Evolutionary conservation across 1,139 yeast species (phyloP).

Genomic region (Saccharomyces hybrid): DNA sequence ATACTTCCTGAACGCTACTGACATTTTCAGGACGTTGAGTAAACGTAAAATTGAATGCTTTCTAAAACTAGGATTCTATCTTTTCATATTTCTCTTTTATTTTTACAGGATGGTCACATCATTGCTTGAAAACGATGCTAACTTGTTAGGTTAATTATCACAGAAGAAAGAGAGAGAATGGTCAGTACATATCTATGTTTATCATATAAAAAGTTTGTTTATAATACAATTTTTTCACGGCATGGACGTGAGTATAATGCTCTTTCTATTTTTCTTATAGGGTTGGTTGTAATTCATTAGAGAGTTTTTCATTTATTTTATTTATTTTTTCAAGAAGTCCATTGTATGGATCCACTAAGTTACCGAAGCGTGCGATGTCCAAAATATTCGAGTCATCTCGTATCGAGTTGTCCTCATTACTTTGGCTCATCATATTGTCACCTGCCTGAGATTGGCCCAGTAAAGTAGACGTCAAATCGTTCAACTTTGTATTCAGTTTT

Average conservation of each 20-base stretch:
- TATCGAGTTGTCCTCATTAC: not conserved
- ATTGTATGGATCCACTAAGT: constrained; percentile 17
- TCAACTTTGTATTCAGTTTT: constrained; percentile 14
- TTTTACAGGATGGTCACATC: not conserved
- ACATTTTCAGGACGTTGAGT: not conserved
- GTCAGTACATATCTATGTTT: not conserved
- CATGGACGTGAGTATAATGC: not conserved
- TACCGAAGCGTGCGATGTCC: constrained; percentile 8
- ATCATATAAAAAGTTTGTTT: not conserved
- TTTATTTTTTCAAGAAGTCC: constrained; percentile 16
- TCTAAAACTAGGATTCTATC: not conserved
- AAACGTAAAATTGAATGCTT: not conserved
- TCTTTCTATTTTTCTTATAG: not conserved
- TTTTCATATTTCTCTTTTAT: not conserved
- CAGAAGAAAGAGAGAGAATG: not conserved
- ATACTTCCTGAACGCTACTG: not conserved
- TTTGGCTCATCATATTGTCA: not conserved
- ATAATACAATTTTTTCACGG: not conserved
- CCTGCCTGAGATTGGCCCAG: constrained; percentile 2
- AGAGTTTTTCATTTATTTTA: constrained; percentile 11
- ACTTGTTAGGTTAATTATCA: not conserved
- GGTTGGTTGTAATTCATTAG: not conserved
- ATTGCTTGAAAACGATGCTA: not conserved
- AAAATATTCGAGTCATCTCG: constrained; percentile 1
- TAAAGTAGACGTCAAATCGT: constrained; percentile 8